A percentile compares a stretch with the other conserved stretches of the same genome.
Evolutionary conservation across 2,329 filamentous ascomycete genomes (phyloP).

Genomic region (Aphanoascus verrucosus): DNA sequence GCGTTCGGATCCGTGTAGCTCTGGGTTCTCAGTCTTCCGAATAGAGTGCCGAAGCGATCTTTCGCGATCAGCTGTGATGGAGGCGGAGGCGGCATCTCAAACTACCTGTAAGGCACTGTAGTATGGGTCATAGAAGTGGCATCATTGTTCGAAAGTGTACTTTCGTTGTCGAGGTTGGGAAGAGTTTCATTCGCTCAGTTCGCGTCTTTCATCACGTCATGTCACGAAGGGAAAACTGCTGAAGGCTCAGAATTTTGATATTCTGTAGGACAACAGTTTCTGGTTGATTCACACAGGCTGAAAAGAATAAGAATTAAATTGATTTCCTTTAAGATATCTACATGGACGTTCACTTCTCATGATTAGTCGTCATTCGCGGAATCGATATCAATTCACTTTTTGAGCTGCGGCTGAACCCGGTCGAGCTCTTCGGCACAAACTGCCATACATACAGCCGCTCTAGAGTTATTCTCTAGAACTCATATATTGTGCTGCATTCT

Average conservation of each 20-base stretch:
- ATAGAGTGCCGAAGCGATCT: slow-evolving; percentile 56
- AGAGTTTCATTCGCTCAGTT: neutral
- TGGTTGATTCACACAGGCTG: too few relatives aligned
- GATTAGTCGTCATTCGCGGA: too few relatives aligned
- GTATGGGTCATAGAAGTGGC: neutral
- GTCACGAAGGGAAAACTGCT: too few relatives aligned
- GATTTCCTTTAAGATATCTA: too few relatives aligned
- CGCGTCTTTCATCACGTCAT: too few relatives aligned
- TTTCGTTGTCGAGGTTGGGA: neutral
- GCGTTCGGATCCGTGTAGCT: slow-evolving; percentile 55
- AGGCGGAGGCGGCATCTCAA: slow-evolving; percentile 27
- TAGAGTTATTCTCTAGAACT: neutral
- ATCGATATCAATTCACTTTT: too few relatives aligned
- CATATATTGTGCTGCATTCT: neutral
- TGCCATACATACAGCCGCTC: neutral
- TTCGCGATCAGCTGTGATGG: slow-evolving; percentile 44
- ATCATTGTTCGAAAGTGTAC: neutral
- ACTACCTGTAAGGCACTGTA: neutral
- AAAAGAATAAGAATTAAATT: too few relatives aligned
- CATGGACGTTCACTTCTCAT: too few relatives aligned
- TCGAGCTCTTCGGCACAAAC: too few relatives aligned
- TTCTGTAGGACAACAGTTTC: neutral
- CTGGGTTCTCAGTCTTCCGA: slow-evolving; percentile 58
- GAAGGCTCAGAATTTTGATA: neutral
- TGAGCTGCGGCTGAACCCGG: too few relatives aligned